Percentiles rank a stretch among this genome's conserved stretches.
Evolutionary conservation across 2,329 filamentous ascomycete species (phyloP).

Genomic region (Venturia carpophila): DNA sequence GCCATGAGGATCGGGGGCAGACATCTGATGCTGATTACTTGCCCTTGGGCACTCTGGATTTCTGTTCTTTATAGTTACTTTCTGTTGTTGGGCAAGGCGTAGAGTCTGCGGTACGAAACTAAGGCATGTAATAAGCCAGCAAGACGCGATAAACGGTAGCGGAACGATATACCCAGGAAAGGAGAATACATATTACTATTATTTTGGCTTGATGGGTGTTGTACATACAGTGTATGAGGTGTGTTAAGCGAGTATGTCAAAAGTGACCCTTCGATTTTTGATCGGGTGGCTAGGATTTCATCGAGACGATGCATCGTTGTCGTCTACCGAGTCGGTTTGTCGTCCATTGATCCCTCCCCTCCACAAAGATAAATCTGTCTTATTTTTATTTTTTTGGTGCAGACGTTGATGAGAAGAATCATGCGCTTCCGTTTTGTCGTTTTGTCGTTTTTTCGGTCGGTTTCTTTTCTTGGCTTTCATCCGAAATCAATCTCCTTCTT

Average conservation of each 20-base stretch:
- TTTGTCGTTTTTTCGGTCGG: too few species aligned
- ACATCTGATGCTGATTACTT: not conserved
- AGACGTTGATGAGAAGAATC: too few species aligned
- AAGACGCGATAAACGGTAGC: not conserved
- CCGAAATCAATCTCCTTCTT: too few species aligned
- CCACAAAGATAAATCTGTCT: too few species aligned
- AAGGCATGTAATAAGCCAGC: not conserved
- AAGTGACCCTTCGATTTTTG: not conserved
- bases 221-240: not conserved
- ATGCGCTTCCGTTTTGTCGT: too few species aligned
- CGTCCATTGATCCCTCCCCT: too few species aligned
- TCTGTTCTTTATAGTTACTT: not conserved
- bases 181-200: not conserved
- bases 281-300: too few species aligned
- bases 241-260: not conserved
- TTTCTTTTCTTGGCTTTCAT: too few species aligned
- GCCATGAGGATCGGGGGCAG: not conserved
- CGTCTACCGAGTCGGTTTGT: too few species aligned
- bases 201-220: not conserved
- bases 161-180: conserved; percentile 12
- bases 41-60: not conserved
- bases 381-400: too few species aligned
- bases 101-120: not conserved
- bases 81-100: not conserved
- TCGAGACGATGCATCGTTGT: too few species aligned